Evolutionary conservation across 1,284 basidiomycete genomes (phyloP).

Genomic region (Coniophora puteana): DNA sequence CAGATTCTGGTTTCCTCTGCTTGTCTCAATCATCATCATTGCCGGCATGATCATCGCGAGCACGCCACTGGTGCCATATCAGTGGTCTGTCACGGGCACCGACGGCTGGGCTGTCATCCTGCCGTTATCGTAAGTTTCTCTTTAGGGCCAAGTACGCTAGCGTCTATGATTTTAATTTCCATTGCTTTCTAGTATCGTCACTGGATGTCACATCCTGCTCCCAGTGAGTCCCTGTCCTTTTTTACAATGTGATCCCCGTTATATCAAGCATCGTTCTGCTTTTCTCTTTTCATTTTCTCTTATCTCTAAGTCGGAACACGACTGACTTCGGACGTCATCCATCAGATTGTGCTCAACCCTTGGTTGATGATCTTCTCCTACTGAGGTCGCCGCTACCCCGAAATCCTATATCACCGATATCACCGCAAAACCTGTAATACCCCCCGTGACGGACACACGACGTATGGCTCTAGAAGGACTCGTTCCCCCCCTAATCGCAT

Average conservation of each 20-base stretch:
- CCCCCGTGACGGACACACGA: too few relatives aligned
- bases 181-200: conserved; percentile 41
- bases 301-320: conserved; percentile 4
- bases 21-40: conserved; percentile 32
- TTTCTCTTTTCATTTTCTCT: conserved; percentile 4
- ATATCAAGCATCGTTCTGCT: not conserved
- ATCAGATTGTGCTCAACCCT: conserved; percentile 72
- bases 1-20: conserved; percentile 31
- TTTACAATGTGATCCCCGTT: conserved; percentile 4
- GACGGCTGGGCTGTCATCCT: conserved; percentile 67
- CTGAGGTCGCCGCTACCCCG: too few relatives aligned
- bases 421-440: too few relatives aligned
- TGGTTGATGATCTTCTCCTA: conserved; percentile 81
- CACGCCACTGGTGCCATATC: conserved; percentile 50
- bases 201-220: conserved; percentile 64
- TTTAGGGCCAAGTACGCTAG: conserved; percentile 5
- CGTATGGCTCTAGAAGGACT: too few relatives aligned
- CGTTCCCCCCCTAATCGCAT: too few relatives aligned
- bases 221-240: conserved; percentile 41
- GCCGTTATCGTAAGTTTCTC: conserved; percentile 52
- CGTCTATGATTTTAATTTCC: conserved; percentile 6
- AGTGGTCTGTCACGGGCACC: conserved; percentile 61
- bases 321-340: conserved; percentile 10
- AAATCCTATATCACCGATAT: too few relatives aligned
- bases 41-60: conserved; percentile 57